Evolutionary conservation across 2,329 filamentous ascomycete species (phyloP).

Genomic region (Lasiodiplodia citricola): DNA sequence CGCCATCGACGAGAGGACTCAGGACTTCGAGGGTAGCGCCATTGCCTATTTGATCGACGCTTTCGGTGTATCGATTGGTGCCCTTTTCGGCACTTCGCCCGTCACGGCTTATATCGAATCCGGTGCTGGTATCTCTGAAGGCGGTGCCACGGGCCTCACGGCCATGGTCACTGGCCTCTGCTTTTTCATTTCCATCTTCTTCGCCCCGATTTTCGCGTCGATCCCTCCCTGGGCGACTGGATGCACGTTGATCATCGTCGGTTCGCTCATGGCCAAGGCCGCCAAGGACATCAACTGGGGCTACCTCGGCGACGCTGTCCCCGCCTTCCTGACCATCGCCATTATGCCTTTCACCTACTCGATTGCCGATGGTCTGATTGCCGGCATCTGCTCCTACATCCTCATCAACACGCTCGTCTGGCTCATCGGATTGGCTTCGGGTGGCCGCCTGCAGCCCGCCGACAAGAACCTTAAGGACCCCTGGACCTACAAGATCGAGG

Average conservation of each 20-base stretch:
- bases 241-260: slow-evolving; percentile 84
- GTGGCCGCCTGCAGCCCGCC: slow-evolving; percentile 73
- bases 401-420: slow-evolving; percentile 75
- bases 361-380: slow-evolving; percentile 85
- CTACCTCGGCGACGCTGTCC: slow-evolving; percentile 82
- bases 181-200: slow-evolving; percentile 88
- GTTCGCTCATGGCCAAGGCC: slow-evolving; percentile 82
- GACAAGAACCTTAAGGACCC: slow-evolving; percentile 79
- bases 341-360: slow-evolving; percentile 91
- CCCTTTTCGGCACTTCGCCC: slow-evolving; percentile 76
- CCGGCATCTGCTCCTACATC: slow-evolving; percentile 77
- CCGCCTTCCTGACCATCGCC: slow-evolving; percentile 81
- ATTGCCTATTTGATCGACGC: slow-evolving; percentile 86
- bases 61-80: slow-evolving; percentile 78
- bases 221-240: slow-evolving; percentile 91
- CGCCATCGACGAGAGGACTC: slow-evolving; percentile 78
- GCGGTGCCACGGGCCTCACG: slow-evolving; percentile 83
- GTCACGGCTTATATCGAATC: slow-evolving; percentile 89
- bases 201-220: slow-evolving; percentile 87
- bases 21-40: slow-evolving; percentile 86
- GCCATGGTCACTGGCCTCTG: slow-evolving; percentile 78
- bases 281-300: slow-evolving; percentile 87
- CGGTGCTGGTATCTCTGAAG: slow-evolving; percentile 88
- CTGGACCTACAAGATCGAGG: slow-evolving; percentile 79
- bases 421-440: slow-evolving; percentile 68